A percentile compares a stretch with the other conserved stretches of the same genome.
Conservation (phyloP, 345 rosid species). For the Eucalyptus regnans region DNA sequence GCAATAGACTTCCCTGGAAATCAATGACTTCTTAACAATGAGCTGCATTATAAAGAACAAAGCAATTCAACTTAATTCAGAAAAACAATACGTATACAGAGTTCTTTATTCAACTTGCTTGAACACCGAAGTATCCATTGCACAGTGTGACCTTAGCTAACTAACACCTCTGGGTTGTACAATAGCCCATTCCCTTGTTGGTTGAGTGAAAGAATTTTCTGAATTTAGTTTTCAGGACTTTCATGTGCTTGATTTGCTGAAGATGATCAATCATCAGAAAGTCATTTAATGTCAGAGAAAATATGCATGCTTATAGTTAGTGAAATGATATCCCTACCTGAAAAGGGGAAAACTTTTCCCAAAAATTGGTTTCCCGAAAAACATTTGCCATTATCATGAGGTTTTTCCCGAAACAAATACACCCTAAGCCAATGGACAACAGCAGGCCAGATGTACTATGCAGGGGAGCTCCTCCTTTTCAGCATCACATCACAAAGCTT, state of each 20-base stretch:
- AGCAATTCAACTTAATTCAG: not conserved
- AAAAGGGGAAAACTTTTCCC: not conserved
- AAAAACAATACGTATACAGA: not conserved
- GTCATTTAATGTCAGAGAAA: not conserved
- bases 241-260: not conserved
- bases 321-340: not conserved
- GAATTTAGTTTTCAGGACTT: not conserved
- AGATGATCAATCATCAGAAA: not conserved
- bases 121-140: not conserved
- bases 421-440: not conserved
- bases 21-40: not conserved
- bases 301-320: not conserved
- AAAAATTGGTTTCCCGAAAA: not conserved
- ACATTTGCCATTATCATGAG: not conserved
- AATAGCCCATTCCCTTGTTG: not conserved
- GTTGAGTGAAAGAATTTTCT: not conserved
- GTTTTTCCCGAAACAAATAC: not conserved
- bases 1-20: not conserved
- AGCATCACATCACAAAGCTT: slow-evolving; percentile 74
- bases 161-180: not conserved
- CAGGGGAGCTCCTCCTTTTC: not conserved
- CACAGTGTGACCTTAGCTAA: not conserved
- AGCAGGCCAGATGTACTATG: not conserved
- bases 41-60: not conserved
- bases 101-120: not conserved